Conservation (phyloP, 129 eudicot genomes). For the Chrysanthemum makinoi region DNA sequence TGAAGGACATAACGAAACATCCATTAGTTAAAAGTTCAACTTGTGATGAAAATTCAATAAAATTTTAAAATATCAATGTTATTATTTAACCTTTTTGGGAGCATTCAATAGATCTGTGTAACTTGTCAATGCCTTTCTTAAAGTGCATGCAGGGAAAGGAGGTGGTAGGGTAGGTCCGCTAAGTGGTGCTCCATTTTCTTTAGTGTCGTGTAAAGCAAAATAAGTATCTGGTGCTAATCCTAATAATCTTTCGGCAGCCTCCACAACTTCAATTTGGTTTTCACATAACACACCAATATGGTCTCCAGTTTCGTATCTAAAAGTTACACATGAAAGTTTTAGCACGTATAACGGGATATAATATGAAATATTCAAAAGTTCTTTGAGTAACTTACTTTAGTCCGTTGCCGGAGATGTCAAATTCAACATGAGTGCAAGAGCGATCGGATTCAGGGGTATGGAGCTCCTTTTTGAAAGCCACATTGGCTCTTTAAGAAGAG, state of each 20-base stretch:
- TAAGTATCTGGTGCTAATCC: constrained; percentile 66
- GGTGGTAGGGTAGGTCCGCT: constrained; percentile 73
- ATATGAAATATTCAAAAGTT: neutral
- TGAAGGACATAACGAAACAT: constrained; percentile 26
- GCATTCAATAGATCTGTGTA: constrained; percentile 82
- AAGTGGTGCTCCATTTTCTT: constrained; percentile 73
- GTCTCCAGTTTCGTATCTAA: constrained; percentile 96
- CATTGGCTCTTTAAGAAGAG: constrained; percentile 53
- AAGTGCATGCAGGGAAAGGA: constrained; percentile 90
- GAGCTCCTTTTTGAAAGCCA: constrained; percentile 89
- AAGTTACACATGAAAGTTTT: neutral
- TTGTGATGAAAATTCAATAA: neutral
- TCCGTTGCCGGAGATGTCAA: constrained; percentile 83
- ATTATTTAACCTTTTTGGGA: constrained; percentile 77
- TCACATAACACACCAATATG: constrained; percentile 98
- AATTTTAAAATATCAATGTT: neutral
- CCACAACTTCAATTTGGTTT: constrained; percentile 72
- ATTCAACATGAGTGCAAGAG: constrained; percentile 96
- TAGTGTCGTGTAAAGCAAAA: constrained; percentile 77
- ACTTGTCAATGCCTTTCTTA: constrained; percentile 70
- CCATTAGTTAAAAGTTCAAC: neutral
- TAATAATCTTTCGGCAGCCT: constrained; percentile 72
- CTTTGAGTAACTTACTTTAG: constrained; percentile 49
- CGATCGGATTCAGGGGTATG: constrained; percentile 96
- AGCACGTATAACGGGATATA: neutral